Evolutionary conservation across 2,329 filamentous ascomycete genomes (phyloP).

Genomic region (Thielaviopsis punctulata): DNA sequence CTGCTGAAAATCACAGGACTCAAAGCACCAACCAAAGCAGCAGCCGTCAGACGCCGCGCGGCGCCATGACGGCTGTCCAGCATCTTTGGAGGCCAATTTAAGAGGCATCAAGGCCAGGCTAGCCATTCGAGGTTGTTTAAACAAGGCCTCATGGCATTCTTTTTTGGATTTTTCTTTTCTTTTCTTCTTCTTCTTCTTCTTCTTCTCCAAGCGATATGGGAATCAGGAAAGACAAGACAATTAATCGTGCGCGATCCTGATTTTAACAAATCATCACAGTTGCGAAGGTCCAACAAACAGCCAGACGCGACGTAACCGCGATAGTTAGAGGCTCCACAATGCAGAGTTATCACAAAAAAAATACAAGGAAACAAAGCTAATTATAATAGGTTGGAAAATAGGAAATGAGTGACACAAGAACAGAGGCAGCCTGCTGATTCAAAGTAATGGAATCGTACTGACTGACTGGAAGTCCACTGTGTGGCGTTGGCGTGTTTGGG

Average conservation of each 20-base stretch:
- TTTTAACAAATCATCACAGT: neutral
- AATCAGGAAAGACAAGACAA: neutral
- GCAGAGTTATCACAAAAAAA: neutral
- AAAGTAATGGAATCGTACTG: neutral
- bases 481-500: neutral
- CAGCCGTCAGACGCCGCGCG: neutral
- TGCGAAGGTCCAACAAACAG: neutral
- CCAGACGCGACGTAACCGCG: neutral
- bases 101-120: neutral
- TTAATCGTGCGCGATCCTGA: neutral
- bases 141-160: neutral
- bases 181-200: neutral
- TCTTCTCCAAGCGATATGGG: neutral
- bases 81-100: neutral
- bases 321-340: neutral
- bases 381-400: neutral
- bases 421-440: neutral
- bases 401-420: neutral
- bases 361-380: slow-evolving; percentile 3
- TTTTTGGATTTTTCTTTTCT: neutral
- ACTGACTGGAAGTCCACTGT: neutral
- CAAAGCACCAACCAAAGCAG: neutral
- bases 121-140: neutral
- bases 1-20: neutral
- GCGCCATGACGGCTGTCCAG: neutral